A percentile compares a stretch with the other conserved stretches of the same genome.
These are phyloP conservation scores for Saccharomyces kudriavzevii DNA, from an alignment of 805 yeast genomes.

Conservation along the genomic window DNA sequence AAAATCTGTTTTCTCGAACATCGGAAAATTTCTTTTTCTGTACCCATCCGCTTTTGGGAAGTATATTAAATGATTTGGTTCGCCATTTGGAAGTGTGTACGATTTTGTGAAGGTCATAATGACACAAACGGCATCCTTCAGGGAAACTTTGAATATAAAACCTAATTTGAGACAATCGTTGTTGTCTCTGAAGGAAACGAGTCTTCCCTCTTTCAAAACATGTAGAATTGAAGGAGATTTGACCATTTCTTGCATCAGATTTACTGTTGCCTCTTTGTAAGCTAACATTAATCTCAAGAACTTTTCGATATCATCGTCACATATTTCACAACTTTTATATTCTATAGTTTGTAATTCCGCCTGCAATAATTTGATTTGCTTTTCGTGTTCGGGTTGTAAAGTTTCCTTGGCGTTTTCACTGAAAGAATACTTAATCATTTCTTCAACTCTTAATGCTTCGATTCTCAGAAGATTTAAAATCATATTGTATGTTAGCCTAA, in stretches of 20 bases:
- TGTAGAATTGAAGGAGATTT: constrained; percentile 41
- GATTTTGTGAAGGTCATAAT: constrained; percentile 31
- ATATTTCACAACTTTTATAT: constrained; percentile 28
- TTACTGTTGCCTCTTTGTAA: constrained; percentile 38
- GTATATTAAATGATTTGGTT: constrained; percentile 32
- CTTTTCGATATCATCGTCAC: constrained; percentile 37
- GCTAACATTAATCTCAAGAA: constrained; percentile 39
- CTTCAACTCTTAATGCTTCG: constrained; percentile 94
- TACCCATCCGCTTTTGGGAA: constrained; percentile 25
- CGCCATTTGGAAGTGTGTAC: constrained; percentile 19
- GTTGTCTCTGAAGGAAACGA: constrained; percentile 49
- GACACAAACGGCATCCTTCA: constrained; percentile 18
- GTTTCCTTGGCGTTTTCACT: constrained; percentile 85
- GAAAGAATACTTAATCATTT: constrained; percentile 93
- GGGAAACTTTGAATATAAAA: constrained; percentile 38
- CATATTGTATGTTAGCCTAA: constrained; percentile 92
- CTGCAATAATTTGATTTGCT: constrained; percentile 47
- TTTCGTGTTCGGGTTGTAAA: constrained; percentile 76
- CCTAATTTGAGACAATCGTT: constrained; percentile 37
- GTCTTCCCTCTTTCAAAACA: constrained; percentile 45
- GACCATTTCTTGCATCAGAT: constrained; percentile 42
- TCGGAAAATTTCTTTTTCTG: constrained; percentile 19
- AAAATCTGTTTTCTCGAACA: constrained; percentile 24
- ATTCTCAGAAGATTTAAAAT: constrained; percentile 83
- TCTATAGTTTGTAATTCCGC: constrained; percentile 36